Conservation (phyloP, 2,329 filamentous ascomycete genomes). For the Zasmidium citrigriseum region DNA sequence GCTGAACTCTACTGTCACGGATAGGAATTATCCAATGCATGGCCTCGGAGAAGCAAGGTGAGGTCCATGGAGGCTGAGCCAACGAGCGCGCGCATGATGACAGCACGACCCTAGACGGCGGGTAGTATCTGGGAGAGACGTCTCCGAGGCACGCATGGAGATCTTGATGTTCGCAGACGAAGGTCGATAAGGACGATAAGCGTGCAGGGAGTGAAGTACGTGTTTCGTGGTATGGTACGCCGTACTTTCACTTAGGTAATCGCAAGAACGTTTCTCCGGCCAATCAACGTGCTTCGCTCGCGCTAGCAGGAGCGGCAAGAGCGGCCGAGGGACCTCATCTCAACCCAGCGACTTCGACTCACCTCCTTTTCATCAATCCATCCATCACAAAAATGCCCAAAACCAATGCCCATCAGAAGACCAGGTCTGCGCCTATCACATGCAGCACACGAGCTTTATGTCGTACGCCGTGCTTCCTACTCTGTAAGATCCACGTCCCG, state of each 20-base stretch:
- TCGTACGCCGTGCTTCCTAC: neutral
- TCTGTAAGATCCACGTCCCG: neutral
- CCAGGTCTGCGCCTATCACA: too few species aligned
- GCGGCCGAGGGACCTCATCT: neutral
- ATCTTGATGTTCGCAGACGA: neutral
- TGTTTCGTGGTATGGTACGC: neutral
- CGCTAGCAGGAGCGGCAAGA: neutral
- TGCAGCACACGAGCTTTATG: neutral
- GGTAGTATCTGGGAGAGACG: too few species aligned
- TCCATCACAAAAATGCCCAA: too few species aligned
- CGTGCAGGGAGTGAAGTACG: neutral
- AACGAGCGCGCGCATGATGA: constrained; percentile 15
- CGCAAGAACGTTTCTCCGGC: neutral
- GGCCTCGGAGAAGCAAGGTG: constrained; percentile 19
- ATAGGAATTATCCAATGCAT: constrained; percentile 16
- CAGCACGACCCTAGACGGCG: neutral
- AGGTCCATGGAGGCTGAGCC: constrained; percentile 4
- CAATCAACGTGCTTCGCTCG: neutral
- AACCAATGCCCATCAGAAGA: too few species aligned
- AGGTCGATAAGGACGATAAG: neutral
- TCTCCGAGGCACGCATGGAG: constrained; percentile 17
- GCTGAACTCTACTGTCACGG: neutral
- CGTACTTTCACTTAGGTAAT: too few species aligned
- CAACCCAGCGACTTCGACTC: too few species aligned
- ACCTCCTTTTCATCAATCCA: too few species aligned